Base-by-base conservation (phyloP, 768 basidiomycete species). In the Russula brevipes region DNA sequence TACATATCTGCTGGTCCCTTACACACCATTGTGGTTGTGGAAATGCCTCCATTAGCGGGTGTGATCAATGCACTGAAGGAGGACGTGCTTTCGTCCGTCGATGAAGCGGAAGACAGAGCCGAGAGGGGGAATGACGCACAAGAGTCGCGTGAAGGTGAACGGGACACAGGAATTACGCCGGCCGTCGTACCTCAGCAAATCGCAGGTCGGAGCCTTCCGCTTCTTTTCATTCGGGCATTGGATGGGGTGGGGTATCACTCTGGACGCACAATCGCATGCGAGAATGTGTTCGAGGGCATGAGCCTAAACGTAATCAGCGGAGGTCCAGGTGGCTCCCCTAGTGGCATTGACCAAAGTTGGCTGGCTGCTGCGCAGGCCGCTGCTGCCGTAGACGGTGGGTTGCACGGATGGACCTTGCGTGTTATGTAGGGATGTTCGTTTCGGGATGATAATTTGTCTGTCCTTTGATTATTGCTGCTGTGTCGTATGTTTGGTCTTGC, bases 231-330 rank as follows among this genome's bases (percentile, higher is more conserved):
- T 61, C 85, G 91, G 38, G 78, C 87, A 16, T 82, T 78, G 46
- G 91, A 94, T 69, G 90, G 92, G n/a, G 85, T 93, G 36, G 91
- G 91, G 4, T 94, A 92, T 72, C 89, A 92, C 72, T 92, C 92
- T 24, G 91, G 91, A 42, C 83, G 90, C 65, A 89, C 87, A 47
- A 85, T 94, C 61, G 82, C 89, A 17, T 89, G 88, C 71, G 91
- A 93, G 72, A 89, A 89, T 70, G 82, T 89, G 17, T 89, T 90
- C 73, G 84, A 86, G 69, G 73, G 78, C 16, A 81, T 91, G 74
- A 86, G 88, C 70, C 76, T 91, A 54, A 77, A 79, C 38, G 77
- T 75, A 31, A 80, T 85, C 70, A 73, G 64, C 24, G 66, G 73
- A 19, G 70, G 80, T 51, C 73, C 81, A 54, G 78, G 77, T 49